Evolutionary conservation across 2,329 filamentous ascomycete species (phyloP), one percentile per base, ranked within the genome.

Genomic region (Penicillium sp.): DNA sequence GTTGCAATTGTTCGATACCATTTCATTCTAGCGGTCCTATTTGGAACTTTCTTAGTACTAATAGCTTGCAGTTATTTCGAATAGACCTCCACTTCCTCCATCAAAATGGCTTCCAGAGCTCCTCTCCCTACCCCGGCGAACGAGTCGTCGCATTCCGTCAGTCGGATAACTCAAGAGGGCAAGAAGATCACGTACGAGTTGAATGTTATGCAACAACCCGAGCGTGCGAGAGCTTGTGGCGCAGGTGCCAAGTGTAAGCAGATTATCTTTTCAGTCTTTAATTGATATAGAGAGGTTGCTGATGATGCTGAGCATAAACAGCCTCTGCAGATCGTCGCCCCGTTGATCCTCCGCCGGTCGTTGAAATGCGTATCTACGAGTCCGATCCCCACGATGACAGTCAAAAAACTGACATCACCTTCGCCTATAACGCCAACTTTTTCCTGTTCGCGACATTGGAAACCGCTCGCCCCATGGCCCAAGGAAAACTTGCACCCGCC

Each of bases 391-490:
- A 73, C 65, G 82, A 82, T 60, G 86, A 88, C 29, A 83, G 88
- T 26, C 83, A 86, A 53, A 79, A 83, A 56, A 85, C 85, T 59
- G 90, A 93, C 64, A 87, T 93, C 71, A 98, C 95, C 2, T 96
- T 96, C 72, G 86, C 88, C 62, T 96, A 97, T 82, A 94, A 96
- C 74, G 93, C 93, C 74, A 97, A 96, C 79, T 98, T 98, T 85
- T 98, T 99, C 80, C 88, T 98, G 46, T 98, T 92, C 72, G 92
- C 93, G 56, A 97, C 93, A 6, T 84, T 99, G 62, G 93, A 97
- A 74, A 89, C 92, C 70, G 91, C 92, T 30, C 91, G 93, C 44
- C 87, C 88, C 31, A 90, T 97, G 63, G 92, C 92, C 19, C 90
- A 92, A 62, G 91, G 91, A 55, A 90, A 93, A 67, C 87, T 91